A percentile compares a stretch with the other conserved stretches of the same genome.
These are phyloP conservation scores for Talaromyces pinophilus DNA, from an alignment of 2,329 filamentous ascomycete species.

Conservation along the genomic window DNA sequence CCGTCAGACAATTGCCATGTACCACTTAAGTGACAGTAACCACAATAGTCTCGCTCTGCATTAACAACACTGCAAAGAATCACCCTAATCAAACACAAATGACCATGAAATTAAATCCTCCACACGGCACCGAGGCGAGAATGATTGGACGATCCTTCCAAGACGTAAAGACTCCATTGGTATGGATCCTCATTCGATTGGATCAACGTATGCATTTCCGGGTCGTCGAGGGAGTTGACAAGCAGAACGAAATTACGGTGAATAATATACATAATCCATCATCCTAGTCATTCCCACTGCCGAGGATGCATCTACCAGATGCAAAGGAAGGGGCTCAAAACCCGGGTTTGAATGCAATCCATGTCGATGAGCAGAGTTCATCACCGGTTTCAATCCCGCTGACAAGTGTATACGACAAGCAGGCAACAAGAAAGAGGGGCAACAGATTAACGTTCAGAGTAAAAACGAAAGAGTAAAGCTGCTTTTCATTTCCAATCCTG, in stretches of 20 bases:
- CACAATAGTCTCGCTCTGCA: slow-evolving; percentile 8
- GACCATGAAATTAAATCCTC: neutral
- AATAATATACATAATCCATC: neutral
- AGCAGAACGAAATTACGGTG: neutral
- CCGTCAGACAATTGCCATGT: slow-evolving; percentile 26
- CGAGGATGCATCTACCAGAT: neutral
- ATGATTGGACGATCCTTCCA: slow-evolving; percentile 7
- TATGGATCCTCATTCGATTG: slow-evolving; percentile 1
- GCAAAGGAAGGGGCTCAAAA: neutral
- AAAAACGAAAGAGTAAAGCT: neutral
- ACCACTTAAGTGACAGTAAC: slow-evolving; percentile 2
- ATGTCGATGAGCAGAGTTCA: neutral
- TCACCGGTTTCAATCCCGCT: neutral
- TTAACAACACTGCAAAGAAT: neutral
- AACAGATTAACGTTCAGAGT: neutral
- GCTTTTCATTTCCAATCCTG: slow-evolving; percentile 6
- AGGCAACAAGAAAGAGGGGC: neutral
- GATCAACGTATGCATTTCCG: slow-evolving; percentile 2
- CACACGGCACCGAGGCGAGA: neutral
- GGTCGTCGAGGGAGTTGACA: neutral
- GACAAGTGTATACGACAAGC: neutral
- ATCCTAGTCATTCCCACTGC: neutral
- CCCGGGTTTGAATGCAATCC: neutral
- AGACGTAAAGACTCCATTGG: neutral
- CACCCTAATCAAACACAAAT: neutral